Evolutionary conservation across 768 basidiomycete species (phyloP).

Genomic region (Neoboletus brunneissimus): DNA sequence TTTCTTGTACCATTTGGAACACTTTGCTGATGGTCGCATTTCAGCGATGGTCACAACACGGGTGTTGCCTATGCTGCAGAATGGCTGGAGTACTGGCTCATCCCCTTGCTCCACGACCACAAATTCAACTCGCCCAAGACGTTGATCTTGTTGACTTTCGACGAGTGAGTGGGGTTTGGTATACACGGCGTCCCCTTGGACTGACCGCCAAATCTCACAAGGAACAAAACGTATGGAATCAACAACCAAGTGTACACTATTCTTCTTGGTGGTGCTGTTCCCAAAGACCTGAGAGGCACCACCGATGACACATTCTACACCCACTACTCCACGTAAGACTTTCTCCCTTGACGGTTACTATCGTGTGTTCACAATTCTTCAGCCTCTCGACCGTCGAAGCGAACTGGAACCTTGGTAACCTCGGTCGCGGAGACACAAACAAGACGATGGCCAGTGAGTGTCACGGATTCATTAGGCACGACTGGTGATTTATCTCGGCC

Average conservation of each 20-base stretch:
- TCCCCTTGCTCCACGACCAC: slow-evolving; percentile 47
- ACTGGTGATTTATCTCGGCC: background rate
- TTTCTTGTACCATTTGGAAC: background rate
- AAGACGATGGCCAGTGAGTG: slow-evolving; percentile 25
- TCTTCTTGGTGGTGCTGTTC: slow-evolving; percentile 45
- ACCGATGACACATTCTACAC: slow-evolving; percentile 53
- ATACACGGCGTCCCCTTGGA: background rate
- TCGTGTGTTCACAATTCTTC: background rate
- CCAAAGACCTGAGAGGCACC: slow-evolving; percentile 39
- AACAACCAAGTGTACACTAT: slow-evolving; percentile 48
- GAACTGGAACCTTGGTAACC: slow-evolving; percentile 58
- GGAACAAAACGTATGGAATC: slow-evolving; percentile 27
- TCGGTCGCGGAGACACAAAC: slow-evolving; percentile 56
- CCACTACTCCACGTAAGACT: slow-evolving; percentile 46
- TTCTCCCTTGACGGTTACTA: background rate
- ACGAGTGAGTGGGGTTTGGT: slow-evolving; percentile 42
- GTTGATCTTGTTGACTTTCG: slow-evolving; percentile 58
- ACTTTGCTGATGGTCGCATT: background rate
- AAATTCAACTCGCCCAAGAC: slow-evolving; percentile 55
- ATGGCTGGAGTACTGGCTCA: slow-evolving; percentile 51
- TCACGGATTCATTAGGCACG: background rate
- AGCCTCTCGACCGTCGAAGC: slow-evolving; percentile 51
- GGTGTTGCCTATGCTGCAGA: slow-evolving; percentile 43
- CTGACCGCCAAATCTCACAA: background rate
- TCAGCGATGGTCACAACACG: slow-evolving; percentile 61